Base-by-base conservation (phyloP, 1,284 basidiomycete genomes). In the Tylopilus sp. region DNA sequence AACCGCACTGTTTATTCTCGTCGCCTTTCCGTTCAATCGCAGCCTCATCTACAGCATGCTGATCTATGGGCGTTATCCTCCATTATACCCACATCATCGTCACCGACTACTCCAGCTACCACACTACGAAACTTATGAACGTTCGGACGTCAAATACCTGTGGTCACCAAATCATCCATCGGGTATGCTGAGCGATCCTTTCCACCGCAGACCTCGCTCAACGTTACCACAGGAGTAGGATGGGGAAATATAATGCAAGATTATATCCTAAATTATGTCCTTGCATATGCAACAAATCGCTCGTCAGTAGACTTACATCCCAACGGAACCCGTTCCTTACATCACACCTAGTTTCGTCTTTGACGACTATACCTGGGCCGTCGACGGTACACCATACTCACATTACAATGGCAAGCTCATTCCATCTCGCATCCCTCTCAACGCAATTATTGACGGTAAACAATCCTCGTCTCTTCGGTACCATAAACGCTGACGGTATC, bases 171-270 rank as follows among this genome's bases (percentile, higher is more conserved):
- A 64, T 44, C 62, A 66, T 50, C 64, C 62, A 20, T 44, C 29
- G 14, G 29, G 60, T 64, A 59, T 18, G 49, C 3, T 10, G 14
- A n/a, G 20, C 4, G 11, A 5, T 9, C 14, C 2, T 0, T 28
- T 26, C 15, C 8, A 5, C 2, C 7, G 7, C 20, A 31, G 37
- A 33, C 21, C 29, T 42, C 4, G 31, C 46, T 61, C n/a, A 60
- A 24, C 7, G 18, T 44, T 37, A 2, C 15, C 26, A 15, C 5
- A 65, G 60, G 14, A 24, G 66, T 69, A n/a, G 71, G 68, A 9
- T 74, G 69, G 71, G 73, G 66, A 5, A 75, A 74, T 47, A 58
- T 72, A 9, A 70, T 75, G 66, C 72, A 74, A 51, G 73, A 75
- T 46, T 59, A 69, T 49, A 58, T 72, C 24, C 57, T 74, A 57